Evolutionary conservation across 257 asterid species (phyloP), one percentile per base, ranked within the genome.

Genomic region (Verbena officinalis): DNA sequence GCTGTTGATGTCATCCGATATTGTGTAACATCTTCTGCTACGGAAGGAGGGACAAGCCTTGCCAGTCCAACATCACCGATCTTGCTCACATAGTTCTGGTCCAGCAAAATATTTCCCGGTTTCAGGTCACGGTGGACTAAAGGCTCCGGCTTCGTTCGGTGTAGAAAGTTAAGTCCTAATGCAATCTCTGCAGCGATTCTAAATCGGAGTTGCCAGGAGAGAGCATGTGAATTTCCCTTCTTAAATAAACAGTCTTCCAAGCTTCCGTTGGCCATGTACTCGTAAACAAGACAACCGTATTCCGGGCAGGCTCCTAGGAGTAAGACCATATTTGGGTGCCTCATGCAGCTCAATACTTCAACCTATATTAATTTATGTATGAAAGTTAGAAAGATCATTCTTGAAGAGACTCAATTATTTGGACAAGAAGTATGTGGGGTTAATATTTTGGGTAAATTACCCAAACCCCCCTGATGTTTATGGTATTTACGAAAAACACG

Each of bases 271-370:
- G 87, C 78, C 89, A 91, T 84, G 84, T 81, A 77, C 68, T 91
- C 98, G n/a, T 90, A 90, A 0, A 88, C 96, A 31, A 90, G 67
- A 22, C 95, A 90, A 0, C 96, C 96, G 33, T 88, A 91, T 57
- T 91, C 97, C 1, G 96, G 97, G 57, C 96, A 91, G 2, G 97
- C 97, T 54, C 98, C 98, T 0, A 88, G 95, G 40, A 91, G 84
- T 42, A 91, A 71, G 17, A 91, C 98, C 88, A 91, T 74, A 45
- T 91, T 80, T 1, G 98, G 98, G 78, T 88, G 98, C 59, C 98
- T 80, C 86, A 91, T 72, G 61, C 94, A 86, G 58, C 94, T 84
- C 62, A 91, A 31, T 46, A 91, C 98, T 72, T 88, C 96, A 51
- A 91, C 88, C 96, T 91, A 75, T 60, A 62, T 72, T n/a, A 27